phyloP scores from a whole-genome alignment of 2,329 filamentous ascomycete genomes.

The Colletotrichum zoysiae region DNA sequence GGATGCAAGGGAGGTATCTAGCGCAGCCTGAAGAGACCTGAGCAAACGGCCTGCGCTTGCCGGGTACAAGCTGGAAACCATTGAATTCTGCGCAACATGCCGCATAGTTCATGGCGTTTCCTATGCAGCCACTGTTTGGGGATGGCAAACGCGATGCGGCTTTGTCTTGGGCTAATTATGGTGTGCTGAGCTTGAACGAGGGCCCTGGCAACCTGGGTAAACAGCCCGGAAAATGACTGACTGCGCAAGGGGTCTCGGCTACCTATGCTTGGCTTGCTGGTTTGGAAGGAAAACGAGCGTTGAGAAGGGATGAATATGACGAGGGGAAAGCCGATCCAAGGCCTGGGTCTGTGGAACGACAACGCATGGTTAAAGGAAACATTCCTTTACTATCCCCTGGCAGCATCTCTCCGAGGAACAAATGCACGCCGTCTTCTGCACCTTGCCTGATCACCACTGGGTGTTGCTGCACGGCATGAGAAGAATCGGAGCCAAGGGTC shows the following conservation, averaged over 20 bases:
- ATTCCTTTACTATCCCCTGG: neutral
- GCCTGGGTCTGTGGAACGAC: slow-evolving; percentile 6
- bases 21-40: neutral
- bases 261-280: neutral
- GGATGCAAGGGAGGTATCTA: slow-evolving; percentile 24
- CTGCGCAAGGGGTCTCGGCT: neutral
- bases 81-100: slow-evolving; percentile 24
- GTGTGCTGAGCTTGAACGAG: neutral
- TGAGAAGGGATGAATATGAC: neutral
- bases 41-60: neutral
- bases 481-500: neutral
- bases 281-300: neutral
- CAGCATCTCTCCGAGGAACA: neutral
- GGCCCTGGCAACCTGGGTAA: too few species aligned
- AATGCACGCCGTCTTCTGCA: neutral
- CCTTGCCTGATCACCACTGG: neutral
- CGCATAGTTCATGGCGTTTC: neutral
- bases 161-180: slow-evolving; percentile 13
- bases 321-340: neutral
- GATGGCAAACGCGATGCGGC: neutral
- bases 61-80: neutral
- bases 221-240: too few species aligned
- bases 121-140: neutral
- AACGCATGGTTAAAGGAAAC: neutral
- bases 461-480: neutral